Evolutionary conservation across 2,329 filamentous ascomycete species (phyloP), one percentile per base, ranked within the genome.

Genomic region (Beauveria rudraprayagi): DNA sequence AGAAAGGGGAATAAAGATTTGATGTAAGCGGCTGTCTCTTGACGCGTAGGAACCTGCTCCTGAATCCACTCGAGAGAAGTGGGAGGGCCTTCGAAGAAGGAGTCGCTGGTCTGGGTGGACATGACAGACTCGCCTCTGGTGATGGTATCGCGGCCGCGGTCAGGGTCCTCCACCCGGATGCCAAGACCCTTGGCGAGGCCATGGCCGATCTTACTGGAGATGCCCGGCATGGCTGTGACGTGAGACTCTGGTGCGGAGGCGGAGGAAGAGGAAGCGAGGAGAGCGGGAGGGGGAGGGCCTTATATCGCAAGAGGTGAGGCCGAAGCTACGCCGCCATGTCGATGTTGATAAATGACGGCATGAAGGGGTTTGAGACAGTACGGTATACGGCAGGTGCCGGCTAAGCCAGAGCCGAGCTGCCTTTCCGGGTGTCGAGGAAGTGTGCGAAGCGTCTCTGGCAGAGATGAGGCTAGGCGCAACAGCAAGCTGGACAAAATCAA

Each of bases 41-140:
- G 65, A 8, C 77, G 72, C 0, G 78, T 79, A 0, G 93, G 94
- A 0, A 83, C 70, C 22, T 89, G 74, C 2, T 87, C 81, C 5
- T 72, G 70, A 16, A 97, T 65, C 84, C 86, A 96, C 70, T 96
- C 92, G 7, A 74, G 69, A 0, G 85, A 83, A 3, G 86, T 90
- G 0, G 94, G 93, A 63, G 91, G 88, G 22, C 88, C 81, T 70
- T 99, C 93, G 60, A 94, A 80, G 70, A 95, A 97, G 53, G 83
- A 87, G 66, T 93, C 88, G 47, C 85, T 83, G 1, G 86, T 91
- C 48, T 83, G 82, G 41, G 84, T 79, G 0, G 92, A 94, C 68
- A 91, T 86, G 62, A 89, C 81, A 1, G 91, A 95, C 73, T 94
- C 91, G 67, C 90, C 90, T 52, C 88, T 81, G 14, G 87, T 89